A percentile compares a stretch with the other conserved stretches of the same genome.
Evolutionary conservation across 139 green algal genomes (phyloP).

Genomic region (Volvox africanus): DNA sequence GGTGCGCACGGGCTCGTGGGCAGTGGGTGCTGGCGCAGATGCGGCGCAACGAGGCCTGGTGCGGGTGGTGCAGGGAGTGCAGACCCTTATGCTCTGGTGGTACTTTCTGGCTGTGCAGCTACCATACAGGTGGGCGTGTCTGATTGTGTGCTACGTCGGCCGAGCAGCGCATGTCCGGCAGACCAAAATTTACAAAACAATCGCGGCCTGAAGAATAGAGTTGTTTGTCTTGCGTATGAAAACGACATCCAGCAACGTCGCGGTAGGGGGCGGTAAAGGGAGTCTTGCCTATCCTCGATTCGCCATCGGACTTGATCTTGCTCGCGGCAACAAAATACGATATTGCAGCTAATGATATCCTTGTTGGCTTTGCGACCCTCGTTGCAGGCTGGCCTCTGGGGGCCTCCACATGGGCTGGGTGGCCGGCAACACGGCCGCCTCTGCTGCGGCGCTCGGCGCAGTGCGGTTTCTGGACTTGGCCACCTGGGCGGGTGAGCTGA

Average conservation of each 20-base stretch:
- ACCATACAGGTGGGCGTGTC: conserved; percentile 6
- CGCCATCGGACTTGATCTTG: too few relatives aligned
- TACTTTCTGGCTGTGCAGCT: conserved; percentile 20
- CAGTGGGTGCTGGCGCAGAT: background rate
- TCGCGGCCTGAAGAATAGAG: too few relatives aligned
- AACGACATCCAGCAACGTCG: too few relatives aligned
- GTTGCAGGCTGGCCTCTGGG: background rate
- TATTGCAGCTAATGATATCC: too few relatives aligned
- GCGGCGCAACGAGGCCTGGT: background rate
- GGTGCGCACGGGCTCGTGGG: background rate
- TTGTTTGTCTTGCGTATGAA: too few relatives aligned
- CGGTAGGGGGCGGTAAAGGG: too few relatives aligned
- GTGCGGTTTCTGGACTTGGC: conserved; percentile 19
- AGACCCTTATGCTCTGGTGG: conserved; percentile 3
- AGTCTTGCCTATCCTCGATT: too few relatives aligned
- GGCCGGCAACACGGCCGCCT: background rate
- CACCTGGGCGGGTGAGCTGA: conserved; percentile 20
- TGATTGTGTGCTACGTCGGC: too few relatives aligned
- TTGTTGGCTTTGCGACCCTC: background rate
- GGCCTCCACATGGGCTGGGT: conserved; percentile 5
- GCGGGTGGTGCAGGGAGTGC: background rate
- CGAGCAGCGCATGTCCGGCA: too few relatives aligned
- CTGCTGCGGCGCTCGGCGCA: background rate
- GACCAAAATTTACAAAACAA: too few relatives aligned
- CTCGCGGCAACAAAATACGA: too few relatives aligned